phyloP scores from a whole-genome alignment of 176 grass and related monocot species.

The Carex cristatella region DNA sequence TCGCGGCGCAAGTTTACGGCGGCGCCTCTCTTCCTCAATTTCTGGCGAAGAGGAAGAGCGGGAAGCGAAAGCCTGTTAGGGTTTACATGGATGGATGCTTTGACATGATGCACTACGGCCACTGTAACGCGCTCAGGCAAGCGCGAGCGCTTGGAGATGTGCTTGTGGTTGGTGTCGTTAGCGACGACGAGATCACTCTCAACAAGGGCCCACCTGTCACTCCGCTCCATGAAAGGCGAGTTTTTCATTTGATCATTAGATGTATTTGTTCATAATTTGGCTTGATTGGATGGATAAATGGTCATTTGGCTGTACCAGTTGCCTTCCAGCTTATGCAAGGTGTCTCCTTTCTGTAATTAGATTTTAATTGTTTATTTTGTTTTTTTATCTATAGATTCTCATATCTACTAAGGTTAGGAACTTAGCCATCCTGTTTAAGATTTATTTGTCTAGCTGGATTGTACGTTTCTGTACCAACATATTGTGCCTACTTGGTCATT shows the following conservation, averaged over 20 bases:
- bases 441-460: not conserved
- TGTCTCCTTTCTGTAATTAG: not conserved
- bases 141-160: conserved; percentile 68
- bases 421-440: not conserved
- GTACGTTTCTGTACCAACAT: not conserved
- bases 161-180: conserved; percentile 73
- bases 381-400: not conserved
- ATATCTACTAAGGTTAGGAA: not conserved
- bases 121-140: conserved; percentile 85
- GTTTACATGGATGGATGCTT: conserved; percentile 98
- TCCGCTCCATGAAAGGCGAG: conserved; percentile 64
- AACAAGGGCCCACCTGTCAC: conserved; percentile 88
- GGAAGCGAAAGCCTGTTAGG: conserved; percentile 47
- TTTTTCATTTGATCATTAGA: not conserved
- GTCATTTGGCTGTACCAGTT: not conserved
- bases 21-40: conserved; percentile 15
- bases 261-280: not conserved
- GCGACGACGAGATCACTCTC: conserved; percentile 70
- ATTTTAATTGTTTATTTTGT: not conserved
- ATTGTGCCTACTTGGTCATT: not conserved
- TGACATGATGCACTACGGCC: conserved; percentile 99
- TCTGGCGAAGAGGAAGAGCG: conserved; percentile 4
- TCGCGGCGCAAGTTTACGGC: conserved; percentile 36
- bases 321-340: not conserved
- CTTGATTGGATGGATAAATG: not conserved